Evolutionary conservation across 225 moss, liverwort and hornwort species (phyloP), one percentile per base, ranked within the genome.

Genomic region (Pseudisothecium myosuroides): DNA sequence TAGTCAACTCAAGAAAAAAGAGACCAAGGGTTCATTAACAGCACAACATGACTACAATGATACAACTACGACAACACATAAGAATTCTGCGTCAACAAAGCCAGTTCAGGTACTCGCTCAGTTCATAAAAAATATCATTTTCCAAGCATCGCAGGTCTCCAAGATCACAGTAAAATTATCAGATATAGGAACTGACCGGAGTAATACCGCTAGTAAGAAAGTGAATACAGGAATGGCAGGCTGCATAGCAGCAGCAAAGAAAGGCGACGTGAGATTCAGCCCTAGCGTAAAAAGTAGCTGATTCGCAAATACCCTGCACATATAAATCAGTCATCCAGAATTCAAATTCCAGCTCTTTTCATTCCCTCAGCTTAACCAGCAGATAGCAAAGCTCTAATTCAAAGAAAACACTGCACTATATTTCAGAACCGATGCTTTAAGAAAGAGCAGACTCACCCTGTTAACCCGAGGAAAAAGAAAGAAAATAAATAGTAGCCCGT

Each of bases 281-380:
- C 98, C 98, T 83, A 97, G 82, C 65, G 94, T 92, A 91, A 98
- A 98, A 83, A 98, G 93, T 85, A 98, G 92, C 92, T 98, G 98
- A 83, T 98, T 98, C 41, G 87, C 96, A 92, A 92, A 98, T 78
- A 98, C 89, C 93, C 98, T 98, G 96, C 87, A 89, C 80, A 91
- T 20, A 83, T 7, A 37, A 77, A 91, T 19, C 68, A 82, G 66
- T 69, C 76, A 89, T 43, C 52, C 52, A 55, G 49, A 41, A 91
- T 83, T 60, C 41, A 62, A 62, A 75, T 41, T 55, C 63, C 59
- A 50, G 39, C 65, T 65, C 69, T 34, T 52, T 39, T 21, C 54
- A 90, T 80, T 47, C 66, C 64, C 32, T 84, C 67, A 61, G 76
- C 18, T 68, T 43, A 56, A 55, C 34, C 76, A 81, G 62, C 47